phyloP scores from a whole-genome alignment of 2,329 filamentous ascomycete genomes.

The Trichoderma sp. region DNA sequence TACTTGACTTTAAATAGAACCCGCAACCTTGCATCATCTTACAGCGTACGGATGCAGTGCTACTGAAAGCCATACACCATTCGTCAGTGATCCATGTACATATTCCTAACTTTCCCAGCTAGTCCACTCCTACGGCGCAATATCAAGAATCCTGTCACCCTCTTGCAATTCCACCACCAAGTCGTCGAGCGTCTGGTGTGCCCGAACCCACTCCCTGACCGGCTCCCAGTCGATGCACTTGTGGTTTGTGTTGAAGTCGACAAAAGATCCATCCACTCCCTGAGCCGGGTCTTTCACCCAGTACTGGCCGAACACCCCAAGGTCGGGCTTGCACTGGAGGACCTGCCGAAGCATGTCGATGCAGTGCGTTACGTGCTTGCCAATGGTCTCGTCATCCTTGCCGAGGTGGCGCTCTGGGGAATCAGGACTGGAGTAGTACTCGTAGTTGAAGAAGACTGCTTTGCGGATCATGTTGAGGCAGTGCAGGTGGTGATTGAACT shows the following conservation, averaged over 20 bases:
- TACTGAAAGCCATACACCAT: background rate
- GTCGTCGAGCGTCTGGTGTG: conserved; percentile 17
- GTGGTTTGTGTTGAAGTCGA: conserved; percentile 23
- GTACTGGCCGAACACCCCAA: conserved; percentile 21
- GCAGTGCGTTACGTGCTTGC: conserved; percentile 18
- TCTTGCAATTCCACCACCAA: conserved; percentile 17
- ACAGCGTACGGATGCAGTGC: background rate
- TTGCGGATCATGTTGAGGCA: conserved; percentile 24
- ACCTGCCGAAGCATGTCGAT: conserved; percentile 22
- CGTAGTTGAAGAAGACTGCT: conserved; percentile 17
- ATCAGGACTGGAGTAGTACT: conserved; percentile 15
- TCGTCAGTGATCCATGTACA: background rate
- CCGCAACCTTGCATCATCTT: background rate
- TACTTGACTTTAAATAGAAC: background rate
- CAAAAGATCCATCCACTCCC: conserved; percentile 22
- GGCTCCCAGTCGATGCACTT: conserved; percentile 24
- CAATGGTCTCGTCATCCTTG: conserved; percentile 4
- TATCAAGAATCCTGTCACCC: conserved; percentile 16
- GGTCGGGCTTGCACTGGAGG: conserved; percentile 20
- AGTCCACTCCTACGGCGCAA: conserved; percentile 9
- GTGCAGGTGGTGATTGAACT: conserved; percentile 25
- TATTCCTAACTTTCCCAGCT: background rate
- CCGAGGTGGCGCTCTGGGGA: conserved; percentile 13
- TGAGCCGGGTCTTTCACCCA: conserved; percentile 18
- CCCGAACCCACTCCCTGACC: conserved; percentile 16